Conservation (phyloP, 2,329 filamentous ascomycete species). For the Nemania abortiva region DNA sequence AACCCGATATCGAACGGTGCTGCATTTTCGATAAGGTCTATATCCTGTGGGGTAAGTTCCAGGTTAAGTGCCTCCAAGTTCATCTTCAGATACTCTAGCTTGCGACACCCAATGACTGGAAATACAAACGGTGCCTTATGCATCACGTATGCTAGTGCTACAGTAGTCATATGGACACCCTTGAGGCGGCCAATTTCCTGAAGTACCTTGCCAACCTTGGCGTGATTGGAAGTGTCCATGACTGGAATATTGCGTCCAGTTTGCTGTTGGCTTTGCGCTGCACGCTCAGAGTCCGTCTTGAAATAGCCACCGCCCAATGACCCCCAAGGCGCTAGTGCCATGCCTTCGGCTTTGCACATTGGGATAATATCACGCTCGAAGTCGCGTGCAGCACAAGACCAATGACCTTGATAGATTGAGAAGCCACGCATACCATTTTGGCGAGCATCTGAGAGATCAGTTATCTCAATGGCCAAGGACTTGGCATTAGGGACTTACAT, state of each 20-base stretch:
- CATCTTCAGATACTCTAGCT: conserved; percentile 62
- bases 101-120: conserved; percentile 66
- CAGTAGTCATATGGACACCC: conserved; percentile 66
- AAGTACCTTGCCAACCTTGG: conserved; percentile 66
- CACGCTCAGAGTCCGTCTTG: conserved; percentile 57
- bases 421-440: conserved; percentile 77
- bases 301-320: conserved; percentile 65
- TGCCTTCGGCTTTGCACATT: conserved; percentile 72
- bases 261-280: conserved; percentile 57
- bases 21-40: conserved; percentile 65
- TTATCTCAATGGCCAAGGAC: conserved; percentile 63
- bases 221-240: conserved; percentile 51
- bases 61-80: conserved; percentile 68
- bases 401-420: conserved; percentile 74
- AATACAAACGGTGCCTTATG: conserved; percentile 65
- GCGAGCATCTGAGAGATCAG: conserved; percentile 69
- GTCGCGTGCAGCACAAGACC: conserved; percentile 72
- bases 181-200: conserved; percentile 69
- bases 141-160: conserved; percentile 66
- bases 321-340: conserved; percentile 71
- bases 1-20: conserved; percentile 67
- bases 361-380: conserved; percentile 76
- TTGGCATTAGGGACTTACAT: background rate
- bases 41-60: conserved; percentile 62
- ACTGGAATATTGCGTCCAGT: conserved; percentile 61